phyloP scores from a whole-genome alignment of 768 basidiomycete genomes.

The Amanita pseudoporphyria region DNA sequence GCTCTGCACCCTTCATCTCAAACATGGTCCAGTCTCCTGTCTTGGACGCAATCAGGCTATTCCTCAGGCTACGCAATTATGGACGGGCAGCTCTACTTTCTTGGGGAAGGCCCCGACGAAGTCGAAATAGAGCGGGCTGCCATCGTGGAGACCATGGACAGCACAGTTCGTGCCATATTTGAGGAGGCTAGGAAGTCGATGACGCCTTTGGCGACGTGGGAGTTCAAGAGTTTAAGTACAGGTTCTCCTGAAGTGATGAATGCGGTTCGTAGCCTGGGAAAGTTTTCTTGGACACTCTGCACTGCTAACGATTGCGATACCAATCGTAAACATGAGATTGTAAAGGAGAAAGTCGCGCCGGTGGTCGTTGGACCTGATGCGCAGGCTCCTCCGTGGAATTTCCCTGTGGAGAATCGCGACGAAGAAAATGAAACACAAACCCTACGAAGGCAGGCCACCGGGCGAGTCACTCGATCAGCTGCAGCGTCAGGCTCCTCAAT shows the following conservation, averaged over 20 bases:
- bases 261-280: constrained; percentile 11
- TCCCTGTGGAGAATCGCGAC: constrained; percentile 2
- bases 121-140: not conserved
- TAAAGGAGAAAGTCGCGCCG: not conserved
- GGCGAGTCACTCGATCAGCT: constrained; percentile 2
- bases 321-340: not conserved
- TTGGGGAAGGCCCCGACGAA: not conserved
- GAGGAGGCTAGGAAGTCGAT: too few relatives aligned
- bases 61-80: constrained; percentile 12
- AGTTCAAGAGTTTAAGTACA: too few relatives aligned
- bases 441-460: not conserved
- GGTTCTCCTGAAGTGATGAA: constrained; percentile 10
- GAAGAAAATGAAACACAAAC: not conserved
- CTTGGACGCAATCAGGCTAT: constrained; percentile 10
- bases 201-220: too few relatives aligned
- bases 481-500: constrained; percentile 4
- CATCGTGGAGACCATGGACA: constrained; percentile 8
- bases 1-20: constrained; percentile 12
- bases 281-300: constrained; percentile 13
- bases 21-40: constrained; percentile 11
- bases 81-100: constrained; percentile 10
- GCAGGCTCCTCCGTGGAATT: constrained; percentile 9
- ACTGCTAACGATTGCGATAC: not conserved
- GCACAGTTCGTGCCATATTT: constrained; percentile 4
- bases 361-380: constrained; percentile 12